Evolutionary conservation across 2,329 filamentous ascomycete species (phyloP), one percentile per base, ranked within the genome.

Genomic region (Pseudocercospora ulei): DNA sequence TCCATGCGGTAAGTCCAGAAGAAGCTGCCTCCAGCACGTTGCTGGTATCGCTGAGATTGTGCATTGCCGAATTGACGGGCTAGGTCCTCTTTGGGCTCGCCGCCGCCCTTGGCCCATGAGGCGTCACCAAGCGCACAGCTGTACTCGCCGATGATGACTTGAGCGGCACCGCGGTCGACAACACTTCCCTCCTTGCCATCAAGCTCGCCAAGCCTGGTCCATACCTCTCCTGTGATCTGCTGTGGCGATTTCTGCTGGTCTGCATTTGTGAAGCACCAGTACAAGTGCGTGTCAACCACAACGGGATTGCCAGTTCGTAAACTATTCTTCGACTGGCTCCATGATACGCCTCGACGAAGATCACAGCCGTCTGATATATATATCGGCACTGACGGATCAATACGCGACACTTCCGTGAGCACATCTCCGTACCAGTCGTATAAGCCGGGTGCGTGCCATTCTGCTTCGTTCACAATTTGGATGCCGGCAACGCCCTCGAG

Each of bases 1-100:
- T 73, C 65, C 71, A 76, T 76, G 38, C 72, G 72, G 51, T 64
- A 71, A 0, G 73, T 76, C 73, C 73, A 76, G 59, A 76, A 77
- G 50, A 68, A 75, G 19, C 62, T 63, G 1, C 73, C 73, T 2
- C 67, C 68, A 8, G 68, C 57, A 28, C 62, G 64, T n/a, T 64
- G 51, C 39, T 71, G 65, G 56, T 68, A 76, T 27, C 62, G 62
- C 7, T 60, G 51, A 16, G 62, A 66, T 50, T 76, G 66, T 1
- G 62, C 63, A 28, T 62, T 59, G 7, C 70, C 70, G 48, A 75
- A 73, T 13, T 63, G 56, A 2, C 52, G 54, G 0, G 64, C 61
- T 4, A 68, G 56, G 4, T 65, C 58, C 14, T 64, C 57, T 40
- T 63, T 63, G 3, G 58, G 39, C 11, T 44, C 39, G 3, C 52